Base-by-base conservation (phyloP, 2,329 filamentous ascomycete species). In the Alternaria burnsii region DNA sequence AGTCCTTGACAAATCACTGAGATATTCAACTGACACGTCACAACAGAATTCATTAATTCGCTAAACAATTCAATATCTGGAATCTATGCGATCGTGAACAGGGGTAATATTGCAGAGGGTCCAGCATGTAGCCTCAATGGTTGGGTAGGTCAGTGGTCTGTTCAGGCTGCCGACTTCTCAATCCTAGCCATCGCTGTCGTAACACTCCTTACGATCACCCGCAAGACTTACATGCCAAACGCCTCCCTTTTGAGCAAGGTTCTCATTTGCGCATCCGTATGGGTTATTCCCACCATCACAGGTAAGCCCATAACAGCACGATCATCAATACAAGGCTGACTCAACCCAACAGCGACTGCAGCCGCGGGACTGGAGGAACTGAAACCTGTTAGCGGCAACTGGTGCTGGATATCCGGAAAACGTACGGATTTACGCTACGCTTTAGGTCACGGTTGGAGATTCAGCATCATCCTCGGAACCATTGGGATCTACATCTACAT, bases 111-210 rank as follows among this genome's bases (percentile, higher is more conserved):
- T 16, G 42, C 57, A 7, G 59, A 71, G 9, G 76, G 78, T 12
- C 14, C 68, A 0, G 76, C 75, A 3, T 84, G 82, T 62, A 73
- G 72, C 9, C 56, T 78, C 18, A 84, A 83, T 63, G 82, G 81
- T 36, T 82, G 79, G 70, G 61, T 82, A 38, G 80, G 80, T 24
- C 82, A 84, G 55, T 72, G 83, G 46, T 82, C 79, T 3, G 82
- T 42, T 4, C 42, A 70, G 65, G 73, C 71, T 5, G 69, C 72
- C 48, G 75, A 76, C 59, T 77, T 82, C 59, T 79, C 78, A 30
- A 81, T 84, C 53, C 72, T 84, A 14, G 77, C 81, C 36, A 83
- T 84, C 26, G 76, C 81, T 12, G 71, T 84, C 18, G 73, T 80
- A 2, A 82, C 80, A 5, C 72, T 82, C 11, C 72, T 81, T 32